Evolutionary conservation across 2,329 filamentous ascomycete genomes (phyloP).

Genomic region (Coniella lustricola): DNA sequence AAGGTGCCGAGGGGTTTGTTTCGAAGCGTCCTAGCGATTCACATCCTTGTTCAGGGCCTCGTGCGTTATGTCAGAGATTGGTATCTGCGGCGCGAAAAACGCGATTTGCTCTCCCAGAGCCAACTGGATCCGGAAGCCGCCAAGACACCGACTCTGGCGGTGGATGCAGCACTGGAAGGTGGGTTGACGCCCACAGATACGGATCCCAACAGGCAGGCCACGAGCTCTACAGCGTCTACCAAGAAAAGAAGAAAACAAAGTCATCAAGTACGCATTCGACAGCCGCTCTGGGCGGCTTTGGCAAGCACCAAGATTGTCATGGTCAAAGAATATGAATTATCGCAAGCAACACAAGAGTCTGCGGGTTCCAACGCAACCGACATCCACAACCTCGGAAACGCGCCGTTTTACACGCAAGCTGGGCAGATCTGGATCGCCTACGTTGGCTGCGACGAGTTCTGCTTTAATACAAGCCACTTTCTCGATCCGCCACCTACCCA

Average conservation of each 20-base stretch:
- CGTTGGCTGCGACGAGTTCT: constrained; percentile 69
- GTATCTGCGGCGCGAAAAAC: constrained; percentile 55
- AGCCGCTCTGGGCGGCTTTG: constrained; percentile 89
- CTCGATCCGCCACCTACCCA: constrained; percentile 7
- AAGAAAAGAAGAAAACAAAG: constrained; percentile 89
- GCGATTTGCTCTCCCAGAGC: constrained; percentile 40
- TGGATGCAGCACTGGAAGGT: constrained; percentile 32
- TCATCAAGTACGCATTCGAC: constrained; percentile 80
- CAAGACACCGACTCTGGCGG: constrained; percentile 33
- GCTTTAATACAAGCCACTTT: constrained; percentile 66
- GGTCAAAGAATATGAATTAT: constrained; percentile 83
- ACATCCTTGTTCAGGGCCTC: constrained; percentile 67
- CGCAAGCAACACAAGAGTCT: constrained; percentile 66
- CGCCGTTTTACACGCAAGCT: constrained; percentile 62
- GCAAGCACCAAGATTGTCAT: constrained; percentile 96
- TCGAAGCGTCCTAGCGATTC: constrained; percentile 62
- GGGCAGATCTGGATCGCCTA: constrained; percentile 77
- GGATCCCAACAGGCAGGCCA: constrained; percentile 45
- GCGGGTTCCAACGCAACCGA: constrained; percentile 69
- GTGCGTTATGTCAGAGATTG: constrained; percentile 64
- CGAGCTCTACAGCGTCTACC: constrained; percentile 50
- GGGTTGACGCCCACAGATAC: constrained; percentile 48
- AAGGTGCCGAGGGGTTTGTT: constrained; percentile 58
- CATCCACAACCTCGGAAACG: constrained; percentile 69
- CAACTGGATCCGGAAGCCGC: constrained; percentile 57